phyloP scores from a whole-genome alignment of 768 basidiomycete genomes.

The Kwoniella mangroviensis region DNA sequence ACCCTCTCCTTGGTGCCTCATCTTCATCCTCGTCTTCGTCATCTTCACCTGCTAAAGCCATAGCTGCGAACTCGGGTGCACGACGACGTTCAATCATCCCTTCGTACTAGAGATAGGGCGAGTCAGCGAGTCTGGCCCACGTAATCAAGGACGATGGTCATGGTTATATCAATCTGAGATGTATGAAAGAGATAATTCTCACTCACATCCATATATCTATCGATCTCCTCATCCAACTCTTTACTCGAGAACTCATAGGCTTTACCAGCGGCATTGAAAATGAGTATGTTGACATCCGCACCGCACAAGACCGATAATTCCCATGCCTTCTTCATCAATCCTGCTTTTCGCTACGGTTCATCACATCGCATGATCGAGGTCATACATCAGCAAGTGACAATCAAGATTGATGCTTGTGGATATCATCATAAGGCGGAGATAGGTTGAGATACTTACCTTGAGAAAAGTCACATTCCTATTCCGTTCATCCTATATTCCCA shows the following conservation, averaged over 20 bases:
- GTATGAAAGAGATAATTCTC: neutral
- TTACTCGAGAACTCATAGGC: conserved; percentile 54
- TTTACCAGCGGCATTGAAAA: conserved; percentile 53
- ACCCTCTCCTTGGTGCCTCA: conserved; percentile 15
- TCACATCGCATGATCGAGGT: neutral
- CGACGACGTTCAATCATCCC: conserved; percentile 55
- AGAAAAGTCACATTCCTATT: conserved; percentile 58
- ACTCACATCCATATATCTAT: conserved; percentile 53
- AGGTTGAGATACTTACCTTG: conserved; percentile 37
- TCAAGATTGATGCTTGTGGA: too few relatives aligned
- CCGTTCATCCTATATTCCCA: conserved; percentile 47
- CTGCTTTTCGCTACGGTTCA: conserved; percentile 50
- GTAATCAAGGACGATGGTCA: neutral
- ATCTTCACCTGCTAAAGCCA: conserved; percentile 51
- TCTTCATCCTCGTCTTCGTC: conserved; percentile 54
- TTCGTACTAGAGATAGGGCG: conserved; percentile 42
- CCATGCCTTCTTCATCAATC: conserved; percentile 59
- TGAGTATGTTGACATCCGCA: conserved; percentile 56
- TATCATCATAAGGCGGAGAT: neutral
- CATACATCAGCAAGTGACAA: neutral
- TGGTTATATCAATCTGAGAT: neutral
- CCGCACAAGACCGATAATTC: conserved; percentile 55
- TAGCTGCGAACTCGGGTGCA: conserved; percentile 53
- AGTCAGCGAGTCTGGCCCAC: neutral
- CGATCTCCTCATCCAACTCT: conserved; percentile 52